Conservation (phyloP, 2,329 filamentous ascomycete genomes). For the Diplodia scrobiculata region DNA sequence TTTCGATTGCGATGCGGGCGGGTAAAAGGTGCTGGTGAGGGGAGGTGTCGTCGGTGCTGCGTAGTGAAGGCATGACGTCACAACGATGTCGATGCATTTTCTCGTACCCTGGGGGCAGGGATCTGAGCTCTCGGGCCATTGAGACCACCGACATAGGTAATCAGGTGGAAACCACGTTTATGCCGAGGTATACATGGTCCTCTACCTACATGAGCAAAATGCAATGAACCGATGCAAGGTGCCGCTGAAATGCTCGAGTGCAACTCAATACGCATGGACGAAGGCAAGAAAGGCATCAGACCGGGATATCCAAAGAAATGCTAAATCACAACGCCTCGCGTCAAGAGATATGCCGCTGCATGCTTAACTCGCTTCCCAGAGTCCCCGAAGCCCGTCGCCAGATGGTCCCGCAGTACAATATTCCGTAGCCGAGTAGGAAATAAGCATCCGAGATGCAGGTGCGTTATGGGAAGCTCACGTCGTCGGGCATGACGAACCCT, state of each 20-base stretch:
- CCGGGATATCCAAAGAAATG: slow-evolving; percentile 28
- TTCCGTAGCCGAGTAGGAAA: neutral
- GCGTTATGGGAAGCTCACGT: slow-evolving; percentile 30
- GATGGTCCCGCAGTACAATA: neutral
- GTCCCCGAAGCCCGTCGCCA: neutral
- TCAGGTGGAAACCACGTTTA: neutral
- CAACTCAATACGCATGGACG: neutral
- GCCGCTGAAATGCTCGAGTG: slow-evolving; percentile 26
- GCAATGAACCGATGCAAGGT: neutral
- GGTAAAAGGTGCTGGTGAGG: neutral
- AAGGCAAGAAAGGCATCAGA: slow-evolving; percentile 7
- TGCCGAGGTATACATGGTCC: neutral
- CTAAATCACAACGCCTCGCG: slow-evolving; percentile 24
- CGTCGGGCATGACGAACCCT: slow-evolving; percentile 54
- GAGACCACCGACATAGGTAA: slow-evolving; percentile 1
- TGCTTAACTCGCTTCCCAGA: slow-evolving; percentile 1
- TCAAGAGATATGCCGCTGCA: slow-evolving; percentile 20
- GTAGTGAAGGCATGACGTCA: slow-evolving; percentile 1
- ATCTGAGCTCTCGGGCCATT: neutral
- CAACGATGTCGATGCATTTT: slow-evolving; percentile 9
- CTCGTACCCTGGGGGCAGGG: neutral
- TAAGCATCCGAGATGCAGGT: neutral
- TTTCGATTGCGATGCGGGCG: neutral
- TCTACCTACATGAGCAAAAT: slow-evolving; percentile 4
- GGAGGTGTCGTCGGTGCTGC: neutral